Percentiles rank a stretch among this genome's conserved stretches.
These are phyloP conservation scores for Rosa hybrid DNA, from an alignment of 331 rosid genomes.

Conservation along the genomic window DNA sequence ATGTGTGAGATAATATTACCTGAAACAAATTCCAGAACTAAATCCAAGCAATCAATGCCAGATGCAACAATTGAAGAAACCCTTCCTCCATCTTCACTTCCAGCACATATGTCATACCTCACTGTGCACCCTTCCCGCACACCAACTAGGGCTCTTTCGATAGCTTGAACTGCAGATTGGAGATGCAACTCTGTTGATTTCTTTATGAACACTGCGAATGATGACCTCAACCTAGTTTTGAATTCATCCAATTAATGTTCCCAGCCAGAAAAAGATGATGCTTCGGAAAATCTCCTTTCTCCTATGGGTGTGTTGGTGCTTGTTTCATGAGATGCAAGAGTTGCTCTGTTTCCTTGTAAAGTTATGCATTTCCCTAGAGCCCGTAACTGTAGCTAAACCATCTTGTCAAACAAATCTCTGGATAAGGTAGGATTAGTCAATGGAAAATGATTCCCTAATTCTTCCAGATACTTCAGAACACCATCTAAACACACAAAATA, in stretches of 20 bases:
- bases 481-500: slow-evolving; percentile 82
- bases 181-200: slow-evolving; percentile 69
- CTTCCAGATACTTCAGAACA: slow-evolving; percentile 69
- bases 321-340: slow-evolving; percentile 65
- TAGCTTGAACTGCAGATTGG: slow-evolving; percentile 63
- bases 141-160: slow-evolving; percentile 83
- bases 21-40: slow-evolving; percentile 83
- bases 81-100: slow-evolving; percentile 59
- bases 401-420: slow-evolving; percentile 47
- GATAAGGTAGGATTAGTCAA: slow-evolving; percentile 58
- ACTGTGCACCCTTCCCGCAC: slow-evolving; percentile 50
- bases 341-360: slow-evolving; percentile 77
- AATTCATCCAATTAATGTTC: slow-evolving; percentile 61
- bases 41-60: slow-evolving; percentile 79
- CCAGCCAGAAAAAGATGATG: slow-evolving; percentile 46
- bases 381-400: slow-evolving; percentile 63
- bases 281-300: slow-evolving; percentile 28
- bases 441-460: slow-evolving; percentile 64
- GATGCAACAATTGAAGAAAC: slow-evolving; percentile 71
- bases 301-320: slow-evolving; percentile 43
- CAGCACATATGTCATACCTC: slow-evolving; percentile 56
- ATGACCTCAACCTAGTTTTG: slow-evolving; percentile 60
- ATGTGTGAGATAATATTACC: slow-evolving; percentile 50
- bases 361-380: slow-evolving; percentile 78
- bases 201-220: slow-evolving; percentile 51